A percentile compares a stretch with the other conserved stretches of the same genome.
Conservation (phyloP, 2,329 filamentous ascomycete genomes). For the Exophiala aquamarina region DNA sequence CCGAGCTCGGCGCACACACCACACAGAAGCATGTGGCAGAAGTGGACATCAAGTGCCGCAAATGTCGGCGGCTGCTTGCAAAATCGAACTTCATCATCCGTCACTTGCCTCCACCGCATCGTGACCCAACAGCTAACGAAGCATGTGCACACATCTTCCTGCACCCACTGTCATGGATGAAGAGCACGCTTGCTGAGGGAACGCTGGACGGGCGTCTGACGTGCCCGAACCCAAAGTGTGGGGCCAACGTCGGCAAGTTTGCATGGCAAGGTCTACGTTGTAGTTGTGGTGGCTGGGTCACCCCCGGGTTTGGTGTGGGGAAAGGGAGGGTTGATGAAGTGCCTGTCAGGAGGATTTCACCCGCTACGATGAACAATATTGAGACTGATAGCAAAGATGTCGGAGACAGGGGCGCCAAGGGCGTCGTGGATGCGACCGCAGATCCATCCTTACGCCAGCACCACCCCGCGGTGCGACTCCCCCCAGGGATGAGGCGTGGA, state of each 20-base stretch:
- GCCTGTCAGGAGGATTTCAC: not conserved
- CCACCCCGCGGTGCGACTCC: conserved; percentile 18
- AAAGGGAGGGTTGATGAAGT: conserved; percentile 78
- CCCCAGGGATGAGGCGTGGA: conserved; percentile 25
- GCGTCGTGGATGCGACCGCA: not conserved
- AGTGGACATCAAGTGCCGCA: conserved; percentile 79
- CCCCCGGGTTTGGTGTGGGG: conserved; percentile 84
- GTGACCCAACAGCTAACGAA: conserved; percentile 14
- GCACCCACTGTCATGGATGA: conserved; percentile 95
- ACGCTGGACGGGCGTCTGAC: conserved; percentile 79
- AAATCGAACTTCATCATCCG: conserved; percentile 63
- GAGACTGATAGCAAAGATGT: no score
- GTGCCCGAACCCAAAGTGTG: conserved; percentile 78
- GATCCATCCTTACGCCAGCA: not conserved
- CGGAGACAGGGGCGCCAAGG: not conserved
- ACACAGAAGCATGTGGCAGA: conserved; percentile 5
- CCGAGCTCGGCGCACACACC: not conserved
- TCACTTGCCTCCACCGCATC: conserved; percentile 22
- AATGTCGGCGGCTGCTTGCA: conserved; percentile 72
- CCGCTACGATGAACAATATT: no score
- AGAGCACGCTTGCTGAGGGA: conserved; percentile 69
- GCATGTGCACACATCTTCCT: conserved; percentile 83
- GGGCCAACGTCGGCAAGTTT: conserved; percentile 83
- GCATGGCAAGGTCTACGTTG: conserved; percentile 95
- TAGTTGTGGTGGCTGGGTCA: conserved; percentile 86